A percentile compares a stretch with the other conserved stretches of the same genome.
Evolutionary conservation across 148 eudicot genomes (phyloP).

Genomic region (Camellia lanceoleosa): DNA sequence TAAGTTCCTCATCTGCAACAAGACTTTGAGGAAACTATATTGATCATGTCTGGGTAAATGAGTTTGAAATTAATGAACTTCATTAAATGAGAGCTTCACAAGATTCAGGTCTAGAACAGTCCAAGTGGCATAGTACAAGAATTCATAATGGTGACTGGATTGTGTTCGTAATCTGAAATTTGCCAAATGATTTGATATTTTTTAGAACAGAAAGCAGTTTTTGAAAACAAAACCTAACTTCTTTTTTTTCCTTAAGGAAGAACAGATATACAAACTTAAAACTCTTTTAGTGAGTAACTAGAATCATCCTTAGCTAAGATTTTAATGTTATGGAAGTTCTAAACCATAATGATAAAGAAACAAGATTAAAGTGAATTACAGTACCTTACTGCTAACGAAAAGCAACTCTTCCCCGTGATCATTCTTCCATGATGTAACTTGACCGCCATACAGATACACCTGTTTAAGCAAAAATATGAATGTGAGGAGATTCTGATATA

Average conservation of each 20-base stretch:
- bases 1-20: too few species aligned
- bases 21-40: too few species aligned
- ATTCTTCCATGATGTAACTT: conserved; percentile 92
- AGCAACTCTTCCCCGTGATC: conserved; percentile 76
- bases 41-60: too few species aligned
- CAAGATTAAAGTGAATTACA: neutral
- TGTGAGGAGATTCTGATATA: neutral
- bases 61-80: too few species aligned
- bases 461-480: conserved; percentile 20
- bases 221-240: too few species aligned
- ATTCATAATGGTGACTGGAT: too few species aligned
- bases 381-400: conserved; percentile 77
- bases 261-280: neutral
- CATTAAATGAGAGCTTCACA: too few species aligned
- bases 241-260: neutral
- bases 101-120: too few species aligned
- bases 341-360: neutral
- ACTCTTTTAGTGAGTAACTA: neutral
- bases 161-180: too few species aligned
- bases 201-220: too few species aligned
- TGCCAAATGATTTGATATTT: too few species aligned
- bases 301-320: neutral
- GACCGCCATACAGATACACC: conserved; percentile 80
- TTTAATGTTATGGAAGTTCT: conserved; percentile 4
- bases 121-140: too few species aligned